Percentiles rank a stretch among this genome's conserved stretches.
phyloP scores from a whole-genome alignment of 495 filamentous ascomycete species.

The Trichoderma gamsii region DNA sequence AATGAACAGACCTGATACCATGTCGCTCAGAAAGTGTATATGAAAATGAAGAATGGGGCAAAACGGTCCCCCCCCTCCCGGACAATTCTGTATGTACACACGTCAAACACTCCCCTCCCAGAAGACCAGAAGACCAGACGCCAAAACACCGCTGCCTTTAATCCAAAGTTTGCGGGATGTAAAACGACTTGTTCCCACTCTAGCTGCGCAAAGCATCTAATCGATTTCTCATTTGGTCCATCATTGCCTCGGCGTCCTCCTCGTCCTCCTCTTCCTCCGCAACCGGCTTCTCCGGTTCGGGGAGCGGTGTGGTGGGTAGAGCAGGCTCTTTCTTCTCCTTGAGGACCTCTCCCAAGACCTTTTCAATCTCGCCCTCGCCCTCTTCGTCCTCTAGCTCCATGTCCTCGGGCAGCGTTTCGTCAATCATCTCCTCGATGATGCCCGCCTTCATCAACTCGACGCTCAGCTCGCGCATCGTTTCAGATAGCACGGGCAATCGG shows the following conservation, averaged over 20 bases:
- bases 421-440: conserved; percentile 96
- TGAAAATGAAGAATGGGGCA: neutral
- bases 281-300: conserved; percentile 43
- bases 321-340: conserved; percentile 69
- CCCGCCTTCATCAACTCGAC: conserved; percentile 87
- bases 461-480: conserved; percentile 85
- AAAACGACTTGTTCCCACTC: neutral
- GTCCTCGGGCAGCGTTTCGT: conserved; percentile 69
- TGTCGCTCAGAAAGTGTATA: neutral
- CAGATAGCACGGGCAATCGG: conserved; percentile 75
- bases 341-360: conserved; percentile 82
- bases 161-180: neutral
- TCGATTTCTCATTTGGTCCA: conserved; percentile 88
- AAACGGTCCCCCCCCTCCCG: neutral
- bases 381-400: conserved; percentile 71
- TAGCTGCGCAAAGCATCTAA: conserved; percentile 89
- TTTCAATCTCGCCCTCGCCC: conserved; percentile 85
- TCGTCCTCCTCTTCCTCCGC: conserved; percentile 60
- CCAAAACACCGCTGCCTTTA: conserved; percentile 9
- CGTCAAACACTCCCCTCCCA: neutral
- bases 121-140: conserved; percentile 1
- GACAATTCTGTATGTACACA: neutral
- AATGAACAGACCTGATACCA: neutral
- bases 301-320: conserved; percentile 50
- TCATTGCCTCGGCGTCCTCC: conserved; percentile 76